A percentile compares a stretch with the other conserved stretches of the same genome.
These are phyloP conservation scores for Nepenthes gracilis DNA, from an alignment of 148 eudicot species.

Conservation along the genomic window DNA sequence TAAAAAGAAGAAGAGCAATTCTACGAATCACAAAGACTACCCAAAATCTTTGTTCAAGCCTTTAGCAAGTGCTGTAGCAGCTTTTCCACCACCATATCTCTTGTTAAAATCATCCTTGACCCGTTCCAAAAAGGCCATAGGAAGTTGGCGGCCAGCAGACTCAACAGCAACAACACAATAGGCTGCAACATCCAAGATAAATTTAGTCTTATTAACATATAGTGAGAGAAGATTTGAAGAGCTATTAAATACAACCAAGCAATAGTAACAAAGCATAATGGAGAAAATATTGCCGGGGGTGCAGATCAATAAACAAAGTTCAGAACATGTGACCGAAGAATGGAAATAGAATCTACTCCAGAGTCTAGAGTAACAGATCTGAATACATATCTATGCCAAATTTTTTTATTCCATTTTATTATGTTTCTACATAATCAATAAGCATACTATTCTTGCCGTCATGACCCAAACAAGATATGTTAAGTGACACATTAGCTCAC, in stretches of 20 bases:
- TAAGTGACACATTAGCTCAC: no score
- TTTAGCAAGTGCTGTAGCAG: slow-evolving; percentile 41
- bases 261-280: neutral
- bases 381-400: no score
- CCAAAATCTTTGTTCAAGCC: slow-evolving; percentile 45
- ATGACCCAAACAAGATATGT: no score
- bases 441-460: no score
- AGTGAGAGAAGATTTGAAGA: neutral
- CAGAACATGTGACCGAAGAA: no score
- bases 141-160: slow-evolving; percentile 41
- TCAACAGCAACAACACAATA: slow-evolving; percentile 47
- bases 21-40: slow-evolving; percentile 8
- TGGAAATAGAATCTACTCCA: no score
- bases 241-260: neutral
- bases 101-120: slow-evolving; percentile 43
- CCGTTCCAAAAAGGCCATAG: slow-evolving; percentile 39
- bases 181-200: slow-evolving; percentile 15
- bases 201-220: neutral
- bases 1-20: neutral
- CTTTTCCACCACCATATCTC: slow-evolving; percentile 47
- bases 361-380: no score
- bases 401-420: no score
- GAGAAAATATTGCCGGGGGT: no score
- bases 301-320: no score
- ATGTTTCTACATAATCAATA: no score